Conservation (phyloP, 768 basidiomycete species). For the Coprinopsis sp. region DNA sequence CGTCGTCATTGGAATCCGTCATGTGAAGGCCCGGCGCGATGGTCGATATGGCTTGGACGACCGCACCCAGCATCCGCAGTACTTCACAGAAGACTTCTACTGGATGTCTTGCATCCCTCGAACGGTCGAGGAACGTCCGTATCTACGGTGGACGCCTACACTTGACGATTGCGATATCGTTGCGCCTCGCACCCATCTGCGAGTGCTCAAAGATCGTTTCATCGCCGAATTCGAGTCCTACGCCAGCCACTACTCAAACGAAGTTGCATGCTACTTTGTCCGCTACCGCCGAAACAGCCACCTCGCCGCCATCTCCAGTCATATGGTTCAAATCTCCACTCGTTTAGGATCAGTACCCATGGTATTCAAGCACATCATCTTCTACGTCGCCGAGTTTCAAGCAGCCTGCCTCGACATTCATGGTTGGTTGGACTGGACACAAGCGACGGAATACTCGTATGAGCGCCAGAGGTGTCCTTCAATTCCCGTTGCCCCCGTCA, state of each 20-base stretch:
- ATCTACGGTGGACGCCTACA: not conserved
- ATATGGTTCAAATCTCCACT: not conserved
- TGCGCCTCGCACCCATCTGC: not conserved
- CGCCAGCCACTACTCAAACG: no score
- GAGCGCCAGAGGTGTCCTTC: no score
- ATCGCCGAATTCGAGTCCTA: not conserved
- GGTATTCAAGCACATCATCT: not conserved
- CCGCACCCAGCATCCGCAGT: not conserved
- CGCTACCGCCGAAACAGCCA: not conserved
- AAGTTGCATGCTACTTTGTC: not conserved
- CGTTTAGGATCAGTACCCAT: not conserved
- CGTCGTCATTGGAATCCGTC: not conserved
- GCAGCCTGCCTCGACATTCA: not conserved
- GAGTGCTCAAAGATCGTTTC: not conserved
- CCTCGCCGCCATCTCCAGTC: not conserved
- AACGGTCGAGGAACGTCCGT: not conserved
- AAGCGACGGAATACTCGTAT: no score
- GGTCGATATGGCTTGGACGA: conserved; percentile 2
- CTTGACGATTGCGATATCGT: not conserved
- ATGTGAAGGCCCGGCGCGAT: not conserved
- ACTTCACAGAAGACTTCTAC: not conserved
- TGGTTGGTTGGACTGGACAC: not conserved
- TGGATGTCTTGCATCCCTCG: not conserved
- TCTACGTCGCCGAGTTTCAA: not conserved
- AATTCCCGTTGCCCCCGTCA: not conserved